These are phyloP conservation scores for Plasmodium yoelii DNA, from an alignment of 169 alveolate genomes.

Conservation along the genomic window DNA sequence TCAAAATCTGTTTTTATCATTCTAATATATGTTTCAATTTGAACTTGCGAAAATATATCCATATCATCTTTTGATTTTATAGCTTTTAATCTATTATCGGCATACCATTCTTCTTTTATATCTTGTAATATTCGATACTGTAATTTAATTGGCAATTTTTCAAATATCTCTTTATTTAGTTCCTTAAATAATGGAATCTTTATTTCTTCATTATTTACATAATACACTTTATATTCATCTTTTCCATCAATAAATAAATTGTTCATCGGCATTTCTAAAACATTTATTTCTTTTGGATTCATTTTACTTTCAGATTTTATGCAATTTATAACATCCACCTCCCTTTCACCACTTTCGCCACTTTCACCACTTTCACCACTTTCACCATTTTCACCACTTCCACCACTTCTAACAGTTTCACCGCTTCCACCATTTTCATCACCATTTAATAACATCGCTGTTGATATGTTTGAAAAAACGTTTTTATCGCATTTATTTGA, in stretches of 20 bases:
- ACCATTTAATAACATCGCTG: too few species aligned
- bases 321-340: neutral
- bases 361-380: neutral
- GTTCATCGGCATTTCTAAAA: conserved; percentile 39
- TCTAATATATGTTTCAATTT: conserved; percentile 88
- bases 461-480: too few species aligned
- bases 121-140: conserved; percentile 87
- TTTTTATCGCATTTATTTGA: neutral
- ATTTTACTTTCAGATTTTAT: neutral
- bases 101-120: conserved; percentile 87
- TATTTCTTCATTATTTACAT: conserved; percentile 70
- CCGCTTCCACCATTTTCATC: too few species aligned
- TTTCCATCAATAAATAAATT: conserved; percentile 49
- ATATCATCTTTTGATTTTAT: conserved; percentile 85
- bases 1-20: conserved; percentile 87
- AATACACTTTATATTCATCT: conserved; percentile 73
- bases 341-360: neutral
- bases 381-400: neutral
- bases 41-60: conserved; percentile 86
- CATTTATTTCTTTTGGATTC: conserved; percentile 24
- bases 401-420: neutral
- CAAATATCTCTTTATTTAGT: conserved; percentile 85
- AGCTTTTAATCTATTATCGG: conserved; percentile 84
- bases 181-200: conserved; percentile 75
- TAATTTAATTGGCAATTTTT: conserved; percentile 82